phyloP scores from a whole-genome alignment of 768 basidiomycete species.

The Tylopilus rubrobrunneus region DNA sequence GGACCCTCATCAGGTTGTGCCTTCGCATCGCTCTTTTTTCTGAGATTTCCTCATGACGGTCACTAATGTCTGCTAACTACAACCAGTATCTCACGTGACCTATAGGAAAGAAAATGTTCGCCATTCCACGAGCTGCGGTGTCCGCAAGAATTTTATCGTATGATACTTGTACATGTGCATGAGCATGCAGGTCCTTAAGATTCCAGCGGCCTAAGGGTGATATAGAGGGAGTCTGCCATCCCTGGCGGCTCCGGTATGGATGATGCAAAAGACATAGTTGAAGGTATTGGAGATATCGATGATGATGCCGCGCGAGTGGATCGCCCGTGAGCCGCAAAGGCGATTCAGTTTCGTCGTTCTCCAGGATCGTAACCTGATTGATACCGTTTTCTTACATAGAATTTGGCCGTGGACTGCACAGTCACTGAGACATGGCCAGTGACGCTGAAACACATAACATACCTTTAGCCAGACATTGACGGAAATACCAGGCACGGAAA shows the following conservation, averaged over 20 bases:
- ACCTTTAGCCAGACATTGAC: conserved; percentile 86
- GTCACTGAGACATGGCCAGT: not conserved
- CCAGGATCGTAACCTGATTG: conserved; percentile 61
- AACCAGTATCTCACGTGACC: conserved; percentile 11
- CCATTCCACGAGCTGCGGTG: not conserved
- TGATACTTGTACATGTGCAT: conserved; percentile 25
- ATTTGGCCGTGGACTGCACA: conserved; percentile 76
- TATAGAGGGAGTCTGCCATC: conserved; percentile 28
- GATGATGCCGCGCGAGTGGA: not conserved
- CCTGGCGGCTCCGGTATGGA: conserved; percentile 1
- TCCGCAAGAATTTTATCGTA: conserved; percentile 18
- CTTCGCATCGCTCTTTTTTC: conserved; percentile 80
- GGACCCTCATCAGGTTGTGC: conserved; percentile 92
- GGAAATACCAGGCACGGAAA: conserved; percentile 72
- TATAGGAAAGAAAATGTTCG: not conserved
- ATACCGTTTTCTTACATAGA: conserved; percentile 64
- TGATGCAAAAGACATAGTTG: not conserved
- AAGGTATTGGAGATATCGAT: not conserved
- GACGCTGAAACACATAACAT: conserved; percentile 14
- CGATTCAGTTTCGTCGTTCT: conserved; percentile 66
- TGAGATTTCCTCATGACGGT: conserved; percentile 85
- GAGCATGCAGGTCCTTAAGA: conserved; percentile 8
- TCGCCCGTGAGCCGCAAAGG: conserved; percentile 89
- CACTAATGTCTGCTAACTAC: too few species aligned
- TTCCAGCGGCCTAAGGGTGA: conserved; percentile 17